Evolutionary conservation across 129 eudicot species (phyloP).

Genomic region (Flaveria trinervia): DNA sequence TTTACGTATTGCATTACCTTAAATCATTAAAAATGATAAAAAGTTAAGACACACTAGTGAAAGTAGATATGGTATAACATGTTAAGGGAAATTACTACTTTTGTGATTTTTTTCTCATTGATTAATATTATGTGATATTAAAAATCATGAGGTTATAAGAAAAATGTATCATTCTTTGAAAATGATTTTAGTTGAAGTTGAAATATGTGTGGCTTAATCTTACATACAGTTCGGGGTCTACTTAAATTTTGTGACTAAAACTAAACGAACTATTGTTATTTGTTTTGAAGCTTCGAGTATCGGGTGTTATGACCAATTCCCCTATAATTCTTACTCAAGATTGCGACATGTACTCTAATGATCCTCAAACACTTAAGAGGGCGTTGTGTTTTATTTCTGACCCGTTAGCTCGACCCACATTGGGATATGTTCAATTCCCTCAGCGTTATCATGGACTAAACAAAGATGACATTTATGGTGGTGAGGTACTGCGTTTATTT

Average conservation of each 20-base stretch:
- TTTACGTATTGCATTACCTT: no score
- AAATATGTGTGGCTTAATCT: neutral
- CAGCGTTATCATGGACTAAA: conserved; percentile 65
- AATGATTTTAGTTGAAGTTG: neutral
- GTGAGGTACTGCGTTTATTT: conserved; percentile 53
- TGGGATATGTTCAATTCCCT: conserved; percentile 73
- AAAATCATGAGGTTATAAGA: neutral
- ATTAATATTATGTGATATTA: no score
- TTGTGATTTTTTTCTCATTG: no score
- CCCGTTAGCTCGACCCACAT: conserved; percentile 35
- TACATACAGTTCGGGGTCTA: neutral
- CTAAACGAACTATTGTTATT: neutral
- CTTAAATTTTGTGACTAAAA: neutral
- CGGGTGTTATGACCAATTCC: conserved; percentile 66
- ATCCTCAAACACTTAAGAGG: conserved; percentile 59
- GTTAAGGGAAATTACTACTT: no score
- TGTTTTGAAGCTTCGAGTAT: conserved; percentile 68
- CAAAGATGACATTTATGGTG: conserved; percentile 67
- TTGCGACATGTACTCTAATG: conserved; percentile 85
- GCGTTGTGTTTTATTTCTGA: conserved; percentile 60
- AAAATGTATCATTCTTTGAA: neutral
- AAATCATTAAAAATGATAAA: no score
- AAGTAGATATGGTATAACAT: no score
- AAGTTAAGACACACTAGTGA: neutral
- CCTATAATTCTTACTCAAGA: conserved; percentile 63